Percentiles rank a stretch among this genome's conserved stretches.
Evolutionary conservation across 2,329 filamentous ascomycete genomes (phyloP).

Genomic region (Cercospora zeae-maydis): DNA sequence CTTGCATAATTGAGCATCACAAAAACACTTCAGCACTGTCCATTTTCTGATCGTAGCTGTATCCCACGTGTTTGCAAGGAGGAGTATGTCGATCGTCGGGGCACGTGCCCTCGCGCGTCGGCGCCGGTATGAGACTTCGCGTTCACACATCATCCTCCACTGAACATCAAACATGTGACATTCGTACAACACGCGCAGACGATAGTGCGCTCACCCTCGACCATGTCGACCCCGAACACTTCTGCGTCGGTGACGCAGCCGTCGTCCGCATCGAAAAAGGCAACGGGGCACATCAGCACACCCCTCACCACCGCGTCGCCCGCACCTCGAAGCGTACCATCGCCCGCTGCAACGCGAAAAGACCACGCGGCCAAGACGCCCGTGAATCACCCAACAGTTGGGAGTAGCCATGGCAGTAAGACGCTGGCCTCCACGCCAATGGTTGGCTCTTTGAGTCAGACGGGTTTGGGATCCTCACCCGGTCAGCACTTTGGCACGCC

Average conservation of each 20-base stretch:
- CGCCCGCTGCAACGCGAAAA: slow-evolving; percentile 29
- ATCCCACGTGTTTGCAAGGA: background rate
- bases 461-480: slow-evolving; percentile 27
- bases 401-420: slow-evolving; percentile 31
- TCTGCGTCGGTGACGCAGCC: slow-evolving; percentile 22
- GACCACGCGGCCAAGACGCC: slow-evolving; percentile 40
- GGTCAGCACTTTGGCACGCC: slow-evolving; percentile 33
- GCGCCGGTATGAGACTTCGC: background rate
- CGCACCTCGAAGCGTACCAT: slow-evolving; percentile 33
- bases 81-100: no score
- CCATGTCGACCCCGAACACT: slow-evolving; percentile 31
- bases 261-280: slow-evolving; percentile 32
- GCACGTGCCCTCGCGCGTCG: slow-evolving; percentile 14
- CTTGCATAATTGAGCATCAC: slow-evolving; percentile 10
- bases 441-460: slow-evolving; percentile 33
- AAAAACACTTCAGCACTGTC: background rate
- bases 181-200: background rate
- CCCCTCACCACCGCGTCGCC: slow-evolving; percentile 43
- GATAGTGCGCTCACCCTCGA: background rate
- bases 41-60: background rate
- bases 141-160: slow-evolving; percentile 1
- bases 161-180: slow-evolving; percentile 9
- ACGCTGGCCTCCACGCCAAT: slow-evolving; percentile 35
- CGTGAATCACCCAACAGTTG: slow-evolving; percentile 32
- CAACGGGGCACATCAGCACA: slow-evolving; percentile 29